Evolutionary conservation across 2,329 filamentous ascomycete species (phyloP).

Genomic region (Epicoccum nigrum): DNA sequence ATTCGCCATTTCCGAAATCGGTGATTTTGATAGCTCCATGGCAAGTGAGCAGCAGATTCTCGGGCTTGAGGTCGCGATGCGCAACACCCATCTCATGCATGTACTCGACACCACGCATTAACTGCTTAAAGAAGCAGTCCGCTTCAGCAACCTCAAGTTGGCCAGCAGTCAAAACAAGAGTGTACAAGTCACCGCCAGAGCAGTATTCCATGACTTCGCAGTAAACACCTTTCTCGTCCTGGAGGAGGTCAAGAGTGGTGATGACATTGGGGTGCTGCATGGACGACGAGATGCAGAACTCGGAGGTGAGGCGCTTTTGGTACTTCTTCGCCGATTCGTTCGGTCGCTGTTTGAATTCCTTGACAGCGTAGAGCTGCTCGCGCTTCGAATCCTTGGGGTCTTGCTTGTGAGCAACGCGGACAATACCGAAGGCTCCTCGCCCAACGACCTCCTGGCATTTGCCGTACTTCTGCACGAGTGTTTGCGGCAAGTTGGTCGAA

Average conservation of each 20-base stretch:
- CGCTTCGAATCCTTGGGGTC: constrained; percentile 75
- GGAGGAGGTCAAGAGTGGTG: constrained; percentile 91
- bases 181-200: constrained; percentile 94
- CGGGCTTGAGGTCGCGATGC: constrained; percentile 94
- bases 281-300: constrained; percentile 98
- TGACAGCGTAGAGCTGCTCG: constrained; percentile 95
- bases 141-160: constrained; percentile 92
- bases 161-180: constrained; percentile 84
- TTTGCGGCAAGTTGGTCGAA: constrained; percentile 74
- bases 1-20: constrained; percentile 98
- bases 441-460: constrained; percentile 98
- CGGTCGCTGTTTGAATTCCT: constrained; percentile 93
- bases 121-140: constrained; percentile 98
- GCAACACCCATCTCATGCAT: constrained; percentile 99
- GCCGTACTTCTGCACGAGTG: constrained; percentile 93
- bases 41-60: constrained; percentile 92
- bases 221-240: constrained; percentile 96
- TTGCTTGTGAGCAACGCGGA: constrained; percentile 96
- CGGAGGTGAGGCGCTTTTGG: constrained; percentile 93
- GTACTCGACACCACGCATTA: constrained; percentile 98
- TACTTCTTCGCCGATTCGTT: constrained; percentile 97
- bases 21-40: constrained; percentile 96
- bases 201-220: constrained; percentile 99
- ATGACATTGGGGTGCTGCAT: constrained; percentile 97
- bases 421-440: constrained; percentile 94